Conservation (phyloP, 345 rosid genomes). For the Citrus glauca region DNA sequence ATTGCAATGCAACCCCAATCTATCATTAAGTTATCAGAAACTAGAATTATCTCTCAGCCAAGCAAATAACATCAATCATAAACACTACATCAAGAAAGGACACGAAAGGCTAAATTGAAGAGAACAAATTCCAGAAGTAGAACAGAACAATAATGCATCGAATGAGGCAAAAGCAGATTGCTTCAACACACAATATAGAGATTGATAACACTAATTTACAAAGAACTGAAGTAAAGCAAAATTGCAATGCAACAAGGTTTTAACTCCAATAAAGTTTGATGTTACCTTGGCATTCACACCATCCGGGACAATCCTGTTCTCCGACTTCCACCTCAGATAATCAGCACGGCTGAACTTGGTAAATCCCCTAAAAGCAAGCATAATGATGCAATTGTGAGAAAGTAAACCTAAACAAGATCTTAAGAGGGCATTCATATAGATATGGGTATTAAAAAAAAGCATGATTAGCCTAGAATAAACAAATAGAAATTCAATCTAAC, state of each 20-base stretch:
- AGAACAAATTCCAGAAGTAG: background rate
- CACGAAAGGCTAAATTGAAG: background rate
- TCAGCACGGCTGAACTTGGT: slow-evolving; percentile 54
- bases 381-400: background rate
- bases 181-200: background rate
- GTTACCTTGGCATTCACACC: slow-evolving; percentile 60
- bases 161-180: background rate
- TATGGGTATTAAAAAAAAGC: no score
- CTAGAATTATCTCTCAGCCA: background rate
- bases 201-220: background rate
- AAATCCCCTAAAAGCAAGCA: slow-evolving; percentile 37
- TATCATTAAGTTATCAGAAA: background rate
- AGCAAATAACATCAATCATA: background rate
- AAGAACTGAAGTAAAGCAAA: background rate
- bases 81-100: background rate
- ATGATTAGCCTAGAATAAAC: no score
- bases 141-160: background rate
- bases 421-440: background rate
- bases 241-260: background rate
- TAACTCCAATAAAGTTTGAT: background rate
- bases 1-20: background rate
- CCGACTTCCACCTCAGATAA: slow-evolving; percentile 43
- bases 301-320: slow-evolving; percentile 40
- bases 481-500: background rate
- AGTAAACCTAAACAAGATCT: background rate